These are phyloP conservation scores for Aquilaria malaccensis DNA, from an alignment of 345 rosid species.

Conservation along the genomic window DNA sequence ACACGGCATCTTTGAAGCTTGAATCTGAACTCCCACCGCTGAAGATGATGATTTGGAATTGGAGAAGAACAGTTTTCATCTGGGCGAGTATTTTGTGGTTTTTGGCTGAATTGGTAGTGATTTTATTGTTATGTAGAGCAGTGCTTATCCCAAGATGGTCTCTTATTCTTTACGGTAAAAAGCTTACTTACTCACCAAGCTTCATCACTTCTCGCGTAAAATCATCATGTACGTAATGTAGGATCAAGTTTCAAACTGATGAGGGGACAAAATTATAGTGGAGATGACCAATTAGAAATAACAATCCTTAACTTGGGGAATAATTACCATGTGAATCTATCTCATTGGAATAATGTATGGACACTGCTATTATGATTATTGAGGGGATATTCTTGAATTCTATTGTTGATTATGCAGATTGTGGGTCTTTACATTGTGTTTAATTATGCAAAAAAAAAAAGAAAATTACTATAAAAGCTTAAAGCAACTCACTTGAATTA, in stretches of 20 bases:
- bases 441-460: too few species aligned
- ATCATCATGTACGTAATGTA: neutral
- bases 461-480: too few species aligned
- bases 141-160: slow-evolving; percentile 5
- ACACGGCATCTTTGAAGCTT: slow-evolving; percentile 23
- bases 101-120: neutral
- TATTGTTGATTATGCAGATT: too few species aligned
- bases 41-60: slow-evolving; percentile 11
- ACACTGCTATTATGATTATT: too few species aligned
- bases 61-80: slow-evolving; percentile 13
- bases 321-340: too few species aligned
- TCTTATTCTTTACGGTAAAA: neutral
- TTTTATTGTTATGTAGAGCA: slow-evolving; percentile 2
- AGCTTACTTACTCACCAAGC: neutral
- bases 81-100: slow-evolving; percentile 11
- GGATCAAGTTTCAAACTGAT: too few species aligned
- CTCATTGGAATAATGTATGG: too few species aligned
- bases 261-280: neutral
- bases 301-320: too few species aligned
- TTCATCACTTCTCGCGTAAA: neutral
- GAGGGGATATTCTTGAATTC: too few species aligned
- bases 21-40: slow-evolving; percentile 16
- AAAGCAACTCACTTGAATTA: too few species aligned
- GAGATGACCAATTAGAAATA: neutral
- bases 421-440: too few species aligned